Evolutionary conservation across 2,329 filamentous ascomycete species (phyloP).

Genomic region (Eutypella sp.): DNA sequence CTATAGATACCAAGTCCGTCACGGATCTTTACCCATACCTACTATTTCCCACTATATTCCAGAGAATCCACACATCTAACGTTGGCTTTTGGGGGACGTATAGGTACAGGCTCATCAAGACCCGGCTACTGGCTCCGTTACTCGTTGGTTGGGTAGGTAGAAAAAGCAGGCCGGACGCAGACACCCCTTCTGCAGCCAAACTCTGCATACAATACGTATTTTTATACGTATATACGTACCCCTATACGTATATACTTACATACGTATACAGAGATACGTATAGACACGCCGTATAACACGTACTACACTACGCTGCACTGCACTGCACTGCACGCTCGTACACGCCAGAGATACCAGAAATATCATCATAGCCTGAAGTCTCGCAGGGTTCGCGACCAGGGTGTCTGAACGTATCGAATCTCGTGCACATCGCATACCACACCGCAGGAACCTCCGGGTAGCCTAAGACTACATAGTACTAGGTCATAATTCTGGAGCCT

Average conservation of each 20-base stretch:
- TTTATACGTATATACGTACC: constrained; percentile 1
- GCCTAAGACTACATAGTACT: constrained; percentile 16
- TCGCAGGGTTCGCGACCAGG: constrained; percentile 27
- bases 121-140: too few species aligned
- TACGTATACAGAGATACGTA: constrained; percentile 1
- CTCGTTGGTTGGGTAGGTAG: constrained; percentile 1
- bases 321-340: constrained; percentile 1
- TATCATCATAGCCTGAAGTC: constrained; percentile 44
- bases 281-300: constrained; percentile 7
- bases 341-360: constrained; percentile 24
- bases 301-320: too few species aligned
- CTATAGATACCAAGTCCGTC: too few species aligned
- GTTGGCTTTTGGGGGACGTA: background rate
- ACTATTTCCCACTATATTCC: background rate
- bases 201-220: background rate
- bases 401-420: constrained; percentile 1
- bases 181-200: background rate
- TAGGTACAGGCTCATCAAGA: background rate
- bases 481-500: constrained; percentile 26
- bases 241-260: background rate
- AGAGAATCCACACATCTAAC: background rate
- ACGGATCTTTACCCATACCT: too few species aligned
- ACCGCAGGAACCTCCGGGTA: constrained; percentile 18
- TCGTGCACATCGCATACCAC: constrained; percentile 11
- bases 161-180: background rate